Evolutionary conservation across 148 eudicot genomes (phyloP), one percentile per base, ranked within the genome.

Genomic region (Talinum fruticosum): DNA sequence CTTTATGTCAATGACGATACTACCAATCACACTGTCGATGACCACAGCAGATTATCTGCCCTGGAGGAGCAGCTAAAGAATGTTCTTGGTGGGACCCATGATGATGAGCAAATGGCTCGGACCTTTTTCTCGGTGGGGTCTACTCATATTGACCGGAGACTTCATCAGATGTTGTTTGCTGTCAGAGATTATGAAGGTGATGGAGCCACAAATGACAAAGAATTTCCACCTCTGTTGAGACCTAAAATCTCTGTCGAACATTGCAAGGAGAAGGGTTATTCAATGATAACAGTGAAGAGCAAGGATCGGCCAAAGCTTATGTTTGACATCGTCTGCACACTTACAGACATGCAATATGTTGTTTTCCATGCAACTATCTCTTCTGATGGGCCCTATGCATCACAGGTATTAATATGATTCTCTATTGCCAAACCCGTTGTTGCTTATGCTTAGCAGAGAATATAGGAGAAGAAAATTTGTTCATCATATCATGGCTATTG

Each of bases 261-360:
- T 59, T 90, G 93, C 44, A 85, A 85, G 82, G 94, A 92, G 78
- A 92, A 89, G 73, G 97, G 89, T 41, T 92, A 92, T 76, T 87
- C 89, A 0, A 91, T 92, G 37, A 86, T 92, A 37, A 90, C 79
- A 32, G 89, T 92, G 18, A 83, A 71, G 79, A 79, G 89, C 76
- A 89, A 83, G 49, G 97, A 92, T 82, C 87, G 97, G 12, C 86
- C 92, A 32, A 92, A 89, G 78, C 94, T 92, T 69, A 86, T 92
- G 94, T 92, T 92, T 75, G 97, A 92, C 78, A 90, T 88, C 13
- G 97, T 92, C 51, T 92, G 97, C 88, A 92, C 97, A 0, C 93
- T 92, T 15, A 90, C 94, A 4, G 94, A 92, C 68, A 92, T 92
- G 97, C 83, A 92, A 28, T 92, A 90, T 80, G 88, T 92, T 33